These are phyloP conservation scores for Hypoxylon sp. DNA, from an alignment of 2,329 filamentous ascomycete genomes.

Conservation along the genomic window DNA sequence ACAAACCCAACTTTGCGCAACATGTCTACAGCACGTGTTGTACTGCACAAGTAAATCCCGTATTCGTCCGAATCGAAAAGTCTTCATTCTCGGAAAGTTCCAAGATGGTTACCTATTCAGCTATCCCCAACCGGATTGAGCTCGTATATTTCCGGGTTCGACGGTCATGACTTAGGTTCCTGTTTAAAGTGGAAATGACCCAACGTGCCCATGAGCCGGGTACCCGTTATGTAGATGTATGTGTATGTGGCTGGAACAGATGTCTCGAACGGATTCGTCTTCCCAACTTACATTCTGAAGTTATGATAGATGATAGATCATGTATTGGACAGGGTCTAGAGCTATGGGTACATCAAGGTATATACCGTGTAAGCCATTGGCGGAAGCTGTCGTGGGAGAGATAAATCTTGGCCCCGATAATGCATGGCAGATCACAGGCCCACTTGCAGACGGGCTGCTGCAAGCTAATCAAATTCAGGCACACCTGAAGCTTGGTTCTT, in stretches of 20 bases:
- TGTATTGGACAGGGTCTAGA: constrained; percentile 25
- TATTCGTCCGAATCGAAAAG: constrained; percentile 15
- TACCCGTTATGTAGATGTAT: constrained; percentile 15
- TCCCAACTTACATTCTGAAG: constrained; percentile 19
- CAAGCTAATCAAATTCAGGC: constrained; percentile 31
- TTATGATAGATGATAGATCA: constrained; percentile 16
- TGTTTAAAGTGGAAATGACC: background rate
- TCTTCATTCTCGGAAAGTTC: too few relatives aligned
- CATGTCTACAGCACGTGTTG: constrained; percentile 4
- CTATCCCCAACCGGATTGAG: background rate
- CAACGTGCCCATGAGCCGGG: constrained; percentile 1
- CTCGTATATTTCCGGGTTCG: background rate
- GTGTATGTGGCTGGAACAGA: constrained; percentile 17
- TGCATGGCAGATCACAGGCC: constrained; percentile 36
- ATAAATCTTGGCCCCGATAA: constrained; percentile 36
- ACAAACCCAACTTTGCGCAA: constrained; percentile 23
- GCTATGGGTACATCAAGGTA: constrained; percentile 10
- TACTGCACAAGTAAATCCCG: constrained; percentile 14
- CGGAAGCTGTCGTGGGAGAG: constrained; percentile 20
- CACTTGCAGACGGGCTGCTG: constrained; percentile 27
- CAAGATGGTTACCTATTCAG: too few relatives aligned
- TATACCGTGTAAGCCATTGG: constrained; percentile 22
- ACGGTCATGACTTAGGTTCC: background rate
- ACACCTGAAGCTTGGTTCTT: constrained; percentile 6
- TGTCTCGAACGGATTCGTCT: constrained; percentile 32